Percentiles rank a stretch among this genome's conserved stretches.
Conservation (phyloP, 345 rosid genomes). For the Hibiscus trionum region DNA sequence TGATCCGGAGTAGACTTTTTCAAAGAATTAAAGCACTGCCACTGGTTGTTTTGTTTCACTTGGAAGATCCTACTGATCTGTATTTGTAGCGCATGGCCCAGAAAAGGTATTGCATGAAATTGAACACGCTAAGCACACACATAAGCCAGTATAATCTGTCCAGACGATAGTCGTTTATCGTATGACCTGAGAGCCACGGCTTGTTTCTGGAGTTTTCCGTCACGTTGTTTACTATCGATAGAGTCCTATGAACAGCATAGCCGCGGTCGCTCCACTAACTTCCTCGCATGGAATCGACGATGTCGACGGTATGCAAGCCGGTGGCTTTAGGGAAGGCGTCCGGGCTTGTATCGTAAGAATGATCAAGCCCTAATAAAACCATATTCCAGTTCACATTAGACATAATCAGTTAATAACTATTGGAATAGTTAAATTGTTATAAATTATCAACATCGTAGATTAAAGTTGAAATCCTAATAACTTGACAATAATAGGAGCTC, state of each 20-base stretch:
- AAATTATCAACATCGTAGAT: no score
- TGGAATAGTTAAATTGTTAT: no score
- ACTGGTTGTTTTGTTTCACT: neutral
- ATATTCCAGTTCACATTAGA: neutral
- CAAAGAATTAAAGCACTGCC: neutral
- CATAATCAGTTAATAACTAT: neutral
- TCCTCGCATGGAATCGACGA: conserved; percentile 33
- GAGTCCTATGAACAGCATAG: conserved; percentile 65
- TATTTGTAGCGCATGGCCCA: conserved; percentile 57
- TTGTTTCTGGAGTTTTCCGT: conserved; percentile 31
- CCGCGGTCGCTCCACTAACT: conserved; percentile 54
- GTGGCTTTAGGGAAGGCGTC: conserved; percentile 60
- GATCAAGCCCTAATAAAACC: conserved; percentile 59
- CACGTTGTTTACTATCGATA: conserved; percentile 49
- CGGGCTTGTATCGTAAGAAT: conserved; percentile 79
- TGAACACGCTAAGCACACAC: conserved; percentile 46
- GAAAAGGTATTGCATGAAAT: conserved; percentile 55
- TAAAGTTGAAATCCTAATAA: no score
- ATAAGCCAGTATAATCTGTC: conserved; percentile 68
- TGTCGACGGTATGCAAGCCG: conserved; percentile 34
- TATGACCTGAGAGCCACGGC: conserved; percentile 51
- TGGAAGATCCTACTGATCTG: conserved; percentile 23
- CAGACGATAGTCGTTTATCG: conserved; percentile 37
- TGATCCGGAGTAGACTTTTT: neutral
- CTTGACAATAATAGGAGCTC: neutral